Percentiles rank a stretch among this genome's conserved stretches.
These are phyloP conservation scores for Phaeosphaeriaceae sp. DNA, from an alignment of 2,329 filamentous ascomycete genomes.

Conservation along the genomic window DNA sequence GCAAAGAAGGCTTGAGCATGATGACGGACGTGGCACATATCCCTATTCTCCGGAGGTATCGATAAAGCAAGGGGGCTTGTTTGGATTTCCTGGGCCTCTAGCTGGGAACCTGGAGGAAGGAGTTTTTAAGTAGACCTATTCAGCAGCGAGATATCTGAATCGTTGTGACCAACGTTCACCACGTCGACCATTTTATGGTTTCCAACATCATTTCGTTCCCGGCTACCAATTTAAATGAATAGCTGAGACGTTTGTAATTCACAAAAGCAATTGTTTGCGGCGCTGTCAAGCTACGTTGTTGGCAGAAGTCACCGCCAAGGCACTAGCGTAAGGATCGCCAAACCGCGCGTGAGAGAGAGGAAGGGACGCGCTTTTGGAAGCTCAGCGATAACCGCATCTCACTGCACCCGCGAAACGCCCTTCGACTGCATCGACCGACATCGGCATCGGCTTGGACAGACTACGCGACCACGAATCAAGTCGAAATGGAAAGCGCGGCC, in stretches of 20 bases:
- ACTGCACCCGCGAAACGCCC: constrained; percentile 42
- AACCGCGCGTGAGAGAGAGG: neutral
- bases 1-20: constrained; percentile 31
- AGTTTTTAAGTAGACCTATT: neutral
- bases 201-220: no score
- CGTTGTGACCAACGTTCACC: neutral
- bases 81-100: neutral
- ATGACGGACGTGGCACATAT: constrained; percentile 5
- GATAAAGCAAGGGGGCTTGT: constrained; percentile 12
- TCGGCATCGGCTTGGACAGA: constrained; percentile 25
- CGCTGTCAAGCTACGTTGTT: neutral
- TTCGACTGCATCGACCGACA: constrained; percentile 15
- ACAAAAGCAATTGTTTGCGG: neutral
- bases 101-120: neutral
- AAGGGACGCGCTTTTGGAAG: constrained; percentile 29
- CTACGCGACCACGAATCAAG: constrained; percentile 40
- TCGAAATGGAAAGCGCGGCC: constrained; percentile 53
- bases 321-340: constrained; percentile 1
- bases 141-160: neutral
- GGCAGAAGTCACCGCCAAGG: neutral
- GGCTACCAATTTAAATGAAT: no score
- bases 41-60: neutral
- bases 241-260: neutral
- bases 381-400: constrained; percentile 36
- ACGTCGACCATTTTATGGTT: neutral